phyloP scores from a whole-genome alignment of 352 stramenopile genomes.

The Plasmopara muralis region DNA sequence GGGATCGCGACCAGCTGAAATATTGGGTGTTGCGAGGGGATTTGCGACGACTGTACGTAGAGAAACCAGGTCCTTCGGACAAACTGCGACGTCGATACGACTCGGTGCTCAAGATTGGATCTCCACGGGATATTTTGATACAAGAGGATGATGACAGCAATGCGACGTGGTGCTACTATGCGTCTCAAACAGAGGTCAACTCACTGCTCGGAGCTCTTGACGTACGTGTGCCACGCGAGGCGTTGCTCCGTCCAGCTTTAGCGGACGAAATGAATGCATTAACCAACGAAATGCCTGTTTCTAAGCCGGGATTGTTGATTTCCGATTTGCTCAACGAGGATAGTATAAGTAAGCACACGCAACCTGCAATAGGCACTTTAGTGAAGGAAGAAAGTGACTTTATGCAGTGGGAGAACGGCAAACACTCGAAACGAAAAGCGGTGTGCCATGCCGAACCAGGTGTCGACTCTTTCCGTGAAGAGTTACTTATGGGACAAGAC shows the following conservation, averaged over 20 bases:
- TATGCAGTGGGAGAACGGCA: constrained; percentile 57
- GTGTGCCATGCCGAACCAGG: constrained; percentile 24
- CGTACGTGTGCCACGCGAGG: constrained; percentile 37
- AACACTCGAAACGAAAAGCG: constrained; percentile 31
- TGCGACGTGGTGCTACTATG: constrained; percentile 60
- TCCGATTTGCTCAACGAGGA: constrained; percentile 69
- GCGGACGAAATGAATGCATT: constrained; percentile 60
- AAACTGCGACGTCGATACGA: constrained; percentile 48
- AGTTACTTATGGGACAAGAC: constrained; percentile 47
- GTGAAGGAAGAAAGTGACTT: constrained; percentile 27
- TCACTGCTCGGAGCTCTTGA: constrained; percentile 59
- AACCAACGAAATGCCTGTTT: constrained; percentile 55
- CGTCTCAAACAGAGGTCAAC: constrained; percentile 50
- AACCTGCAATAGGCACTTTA: constrained; percentile 6
- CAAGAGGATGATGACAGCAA: constrained; percentile 21
- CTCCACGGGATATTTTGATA: constrained; percentile 20
- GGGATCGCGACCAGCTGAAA: constrained; percentile 43
- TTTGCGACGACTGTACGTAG: constrained; percentile 55
- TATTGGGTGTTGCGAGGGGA: constrained; percentile 81
- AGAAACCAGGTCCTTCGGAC: constrained; percentile 39
- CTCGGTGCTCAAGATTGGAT: constrained; percentile 19
- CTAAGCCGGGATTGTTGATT: constrained; percentile 66
- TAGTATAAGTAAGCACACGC: constrained; percentile 40
- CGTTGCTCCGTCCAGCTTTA: constrained; percentile 37
- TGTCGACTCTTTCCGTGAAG: constrained; percentile 46